phyloP scores from a whole-genome alignment of 2,329 filamentous ascomycete species.

The Ceratocystis papillata region DNA sequence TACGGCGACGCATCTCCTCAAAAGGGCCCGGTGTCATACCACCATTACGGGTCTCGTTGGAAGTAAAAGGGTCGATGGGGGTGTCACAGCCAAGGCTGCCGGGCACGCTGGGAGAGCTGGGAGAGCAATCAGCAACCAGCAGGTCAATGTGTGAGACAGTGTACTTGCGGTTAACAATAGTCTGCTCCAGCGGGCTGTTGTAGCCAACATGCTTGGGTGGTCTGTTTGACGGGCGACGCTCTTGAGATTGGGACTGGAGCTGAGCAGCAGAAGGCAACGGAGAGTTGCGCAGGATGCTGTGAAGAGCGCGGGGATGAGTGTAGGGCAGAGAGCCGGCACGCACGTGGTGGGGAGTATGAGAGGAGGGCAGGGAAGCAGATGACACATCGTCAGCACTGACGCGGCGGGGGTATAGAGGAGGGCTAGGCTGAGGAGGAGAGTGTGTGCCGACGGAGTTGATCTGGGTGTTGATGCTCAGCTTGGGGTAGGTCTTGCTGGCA shows the following conservation, averaged over 20 bases:
- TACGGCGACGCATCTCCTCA: constrained; percentile 50
- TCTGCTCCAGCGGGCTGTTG: constrained; percentile 51
- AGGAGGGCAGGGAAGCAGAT: constrained; percentile 40
- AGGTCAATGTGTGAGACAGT: constrained; percentile 54
- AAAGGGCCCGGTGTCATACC: constrained; percentile 53
- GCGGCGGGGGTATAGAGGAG: constrained; percentile 8
- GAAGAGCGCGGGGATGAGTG: constrained; percentile 46
- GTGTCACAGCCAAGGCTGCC: constrained; percentile 28
- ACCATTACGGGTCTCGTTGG: constrained; percentile 47
- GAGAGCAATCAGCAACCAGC: constrained; percentile 43
- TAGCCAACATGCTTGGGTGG: constrained; percentile 47
- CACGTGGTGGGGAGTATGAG: constrained; percentile 32
- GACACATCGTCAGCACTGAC: constrained; percentile 13
- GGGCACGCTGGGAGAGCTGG: constrained; percentile 28
- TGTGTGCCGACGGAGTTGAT: constrained; percentile 16
- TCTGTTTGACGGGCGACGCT: constrained; percentile 44
- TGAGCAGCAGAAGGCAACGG: constrained; percentile 44
- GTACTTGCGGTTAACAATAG: constrained; percentile 53
- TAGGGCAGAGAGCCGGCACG: constrained; percentile 40
- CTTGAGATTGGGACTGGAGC: constrained; percentile 43
- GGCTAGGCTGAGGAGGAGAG: constrained; percentile 16
- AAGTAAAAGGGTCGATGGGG: constrained; percentile 42
- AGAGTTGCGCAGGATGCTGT: constrained; percentile 56
- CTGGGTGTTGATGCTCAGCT: constrained; percentile 24
- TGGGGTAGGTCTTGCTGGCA: constrained; percentile 16